Evolutionary conservation across 1,139 yeast species (phyloP), one percentile per base, ranked within the genome.

Genomic region (Saccharomyces hybrid): DNA sequence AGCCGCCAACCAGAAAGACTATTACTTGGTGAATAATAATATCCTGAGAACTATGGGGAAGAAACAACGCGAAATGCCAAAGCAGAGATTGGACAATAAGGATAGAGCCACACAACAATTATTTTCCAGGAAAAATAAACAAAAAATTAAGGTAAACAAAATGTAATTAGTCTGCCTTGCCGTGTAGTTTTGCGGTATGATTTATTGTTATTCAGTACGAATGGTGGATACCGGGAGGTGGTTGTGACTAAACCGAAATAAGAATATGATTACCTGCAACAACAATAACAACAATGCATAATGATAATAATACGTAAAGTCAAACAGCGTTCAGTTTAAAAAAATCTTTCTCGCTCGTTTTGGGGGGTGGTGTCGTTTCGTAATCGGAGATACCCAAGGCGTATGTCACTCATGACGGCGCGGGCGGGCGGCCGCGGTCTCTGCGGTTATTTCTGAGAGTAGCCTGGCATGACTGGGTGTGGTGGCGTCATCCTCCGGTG

Each of bases 341-440:
- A 38, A 38, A 38, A 38, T 38, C 44, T 38, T 38, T 38, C 44
- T 19, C 44, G 44, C 24, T 38, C 31, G 12, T 24, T 38, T 38
- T 38, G 19, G 44, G 44, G 38, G 44, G 44, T 38, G 44, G 44
- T 24, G 44, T 38, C 44, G 44, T 38, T 38, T 38, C 44, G 44
- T 38, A 38, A 38, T 38, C 44, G 44, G 44, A 38, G 44, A 38
- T 38, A 38, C 44, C 11, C 44, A 6, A 11, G 11, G n/a, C 19
- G 24, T 24, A 38, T 38, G 19, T 38, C 44, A 38, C 44, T n/a
- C 3, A 9, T 4, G 11, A 38, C 44, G 44, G 16, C 24, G 9
- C n/a, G 9, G 9, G n/a, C n/a, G 44, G 44, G 44, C 11, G 19
- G 44, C 16, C 4, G 2, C 4, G 9, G 5, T 19, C 11, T 38